Conservation (phyloP, 805 yeast species). For the Diddensiella santjacobensis region DNA sequence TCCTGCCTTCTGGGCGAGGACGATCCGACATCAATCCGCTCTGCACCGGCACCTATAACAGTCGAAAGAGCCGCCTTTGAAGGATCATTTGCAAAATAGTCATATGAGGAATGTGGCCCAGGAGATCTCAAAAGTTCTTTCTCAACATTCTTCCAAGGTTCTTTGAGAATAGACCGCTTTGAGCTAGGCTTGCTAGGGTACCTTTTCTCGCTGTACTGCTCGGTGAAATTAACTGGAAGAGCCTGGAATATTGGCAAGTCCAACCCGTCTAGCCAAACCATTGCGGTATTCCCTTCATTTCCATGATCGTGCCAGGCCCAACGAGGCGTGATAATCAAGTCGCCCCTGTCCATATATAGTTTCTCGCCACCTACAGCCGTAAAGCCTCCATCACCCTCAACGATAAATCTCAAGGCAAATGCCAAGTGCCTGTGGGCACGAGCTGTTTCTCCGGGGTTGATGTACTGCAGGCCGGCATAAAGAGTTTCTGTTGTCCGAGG, state of each 20-base stretch:
- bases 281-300: constrained; percentile 10
- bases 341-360: constrained; percentile 13
- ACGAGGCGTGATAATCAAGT: constrained; percentile 10
- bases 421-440: constrained; percentile 12
- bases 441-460: constrained; percentile 14
- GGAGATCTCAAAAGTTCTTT: not conserved
- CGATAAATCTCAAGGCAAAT: constrained; percentile 12
- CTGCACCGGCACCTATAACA: constrained; percentile 16
- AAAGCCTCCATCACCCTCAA: constrained; percentile 13
- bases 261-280: constrained; percentile 12
- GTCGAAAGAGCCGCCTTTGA: constrained; percentile 14
- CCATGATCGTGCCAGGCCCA: constrained; percentile 16
- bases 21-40: constrained; percentile 1
- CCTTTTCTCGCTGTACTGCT: constrained; percentile 7
- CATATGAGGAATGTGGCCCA: constrained; percentile 1
- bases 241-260: constrained; percentile 12
- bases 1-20: constrained; percentile 7
- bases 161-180: constrained; percentile 3
- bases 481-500: constrained; percentile 14
- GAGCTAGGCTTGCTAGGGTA: constrained; percentile 5
- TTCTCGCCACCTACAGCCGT: constrained; percentile 13
- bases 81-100: constrained; percentile 1
- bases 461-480: constrained; percentile 11
- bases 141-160: constrained; percentile 9
- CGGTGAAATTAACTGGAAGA: constrained; percentile 13